phyloP scores from a whole-genome alignment of 768 basidiomycete species.

The Kwoniella sp. region DNA sequence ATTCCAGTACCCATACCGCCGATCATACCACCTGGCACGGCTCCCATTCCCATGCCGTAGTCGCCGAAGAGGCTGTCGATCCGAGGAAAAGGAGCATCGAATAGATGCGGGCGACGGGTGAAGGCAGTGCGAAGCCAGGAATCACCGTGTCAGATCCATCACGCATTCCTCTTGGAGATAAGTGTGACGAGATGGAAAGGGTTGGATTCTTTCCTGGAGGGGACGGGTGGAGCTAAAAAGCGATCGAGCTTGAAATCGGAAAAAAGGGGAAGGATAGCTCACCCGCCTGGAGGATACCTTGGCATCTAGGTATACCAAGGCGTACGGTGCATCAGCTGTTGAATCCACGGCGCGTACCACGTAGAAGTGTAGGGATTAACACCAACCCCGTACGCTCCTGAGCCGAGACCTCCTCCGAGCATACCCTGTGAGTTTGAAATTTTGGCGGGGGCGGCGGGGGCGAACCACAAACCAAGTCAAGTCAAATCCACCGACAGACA shows the following conservation, averaged over 20 bases:
- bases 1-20: conserved; percentile 43
- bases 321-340: conserved; percentile 40
- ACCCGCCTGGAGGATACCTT: conserved; percentile 53
- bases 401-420: conserved; percentile 49
- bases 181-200: too few relatives aligned
- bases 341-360: conserved; percentile 29
- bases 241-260: not conserved
- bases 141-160: not conserved
- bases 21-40: conserved; percentile 48
- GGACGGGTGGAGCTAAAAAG: not conserved
- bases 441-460: too few relatives aligned
- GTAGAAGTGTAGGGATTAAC: conserved; percentile 23
- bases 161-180: too few relatives aligned
- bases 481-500: too few relatives aligned
- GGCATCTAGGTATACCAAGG: conserved; percentile 53
- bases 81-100: not conserved
- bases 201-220: too few relatives aligned
- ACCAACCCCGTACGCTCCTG: conserved; percentile 51
- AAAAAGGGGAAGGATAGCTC: conserved; percentile 17
- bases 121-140: not conserved
- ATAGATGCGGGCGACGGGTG: not conserved
- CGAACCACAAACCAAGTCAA: too few relatives aligned
- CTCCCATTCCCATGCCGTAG: conserved; percentile 50
- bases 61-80: conserved; percentile 42
- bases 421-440: conserved; percentile 34